Conservation (phyloP, 306 rosid genomes). For the Sicyos baderoa region DNA sequence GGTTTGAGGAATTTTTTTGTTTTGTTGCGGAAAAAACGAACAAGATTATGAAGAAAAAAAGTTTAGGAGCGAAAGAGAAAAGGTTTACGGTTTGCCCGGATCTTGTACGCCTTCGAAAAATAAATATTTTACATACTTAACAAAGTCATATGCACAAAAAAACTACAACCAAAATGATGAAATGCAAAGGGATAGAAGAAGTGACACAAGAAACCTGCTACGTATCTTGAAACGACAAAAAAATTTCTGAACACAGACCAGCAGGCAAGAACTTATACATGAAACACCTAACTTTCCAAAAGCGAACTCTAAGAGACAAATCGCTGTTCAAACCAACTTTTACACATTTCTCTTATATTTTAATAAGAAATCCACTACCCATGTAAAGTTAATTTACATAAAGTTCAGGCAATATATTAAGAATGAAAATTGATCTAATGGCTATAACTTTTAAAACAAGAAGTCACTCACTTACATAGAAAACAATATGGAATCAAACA, state of each 20-base stretch:
- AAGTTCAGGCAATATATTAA: constrained; percentile 10
- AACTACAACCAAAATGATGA: not conserved
- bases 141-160: too few species aligned
- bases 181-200: not conserved
- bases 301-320: constrained; percentile 3
- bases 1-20: too few species aligned
- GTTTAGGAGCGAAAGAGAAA: too few species aligned
- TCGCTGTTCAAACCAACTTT: not conserved
- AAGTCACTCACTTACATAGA: not conserved
- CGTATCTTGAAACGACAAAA: not conserved
- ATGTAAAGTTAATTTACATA: constrained; percentile 5
- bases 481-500: not conserved
- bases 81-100: not conserved
- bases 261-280: constrained; percentile 1
- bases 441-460: not conserved
- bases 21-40: too few species aligned
- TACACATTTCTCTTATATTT: constrained; percentile 11
- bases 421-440: not conserved
- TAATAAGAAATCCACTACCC: constrained; percentile 14
- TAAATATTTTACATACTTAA: not conserved
- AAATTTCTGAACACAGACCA: constrained; percentile 10
- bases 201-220: constrained; percentile 2
- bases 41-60: too few species aligned
- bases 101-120: not conserved
- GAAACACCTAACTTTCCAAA: constrained; percentile 8